Conservation (phyloP, 148 eudicot species). For the Camellia sinensis region DNA sequence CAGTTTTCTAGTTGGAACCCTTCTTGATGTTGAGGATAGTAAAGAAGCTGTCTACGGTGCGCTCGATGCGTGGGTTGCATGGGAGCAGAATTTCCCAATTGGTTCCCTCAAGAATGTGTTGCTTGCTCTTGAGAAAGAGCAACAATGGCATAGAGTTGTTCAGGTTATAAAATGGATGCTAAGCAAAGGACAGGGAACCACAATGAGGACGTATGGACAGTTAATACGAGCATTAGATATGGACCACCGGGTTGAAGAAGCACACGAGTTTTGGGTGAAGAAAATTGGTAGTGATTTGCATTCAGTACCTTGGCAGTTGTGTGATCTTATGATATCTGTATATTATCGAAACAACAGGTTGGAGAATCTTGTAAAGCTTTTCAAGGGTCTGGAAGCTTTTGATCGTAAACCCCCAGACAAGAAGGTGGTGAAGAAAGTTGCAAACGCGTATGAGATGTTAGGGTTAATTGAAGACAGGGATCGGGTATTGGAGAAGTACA, state of each 20-base stretch:
- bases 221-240: conserved; percentile 80
- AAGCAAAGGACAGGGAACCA: conserved; percentile 95
- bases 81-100: conserved; percentile 88
- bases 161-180: conserved; percentile 96
- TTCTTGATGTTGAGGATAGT: conserved; percentile 55
- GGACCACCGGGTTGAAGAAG: conserved; percentile 84
- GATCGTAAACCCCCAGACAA: conserved; percentile 78
- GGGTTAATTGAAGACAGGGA: conserved; percentile 65
- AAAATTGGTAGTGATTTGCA: conserved; percentile 78
- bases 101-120: conserved; percentile 64
- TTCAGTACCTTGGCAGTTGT: conserved; percentile 79
- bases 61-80: conserved; percentile 90
- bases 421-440: conserved; percentile 68
- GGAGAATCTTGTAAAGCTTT: conserved; percentile 71
- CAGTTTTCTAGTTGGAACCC: conserved; percentile 52
- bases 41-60: conserved; percentile 72
- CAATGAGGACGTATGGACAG: conserved; percentile 77
- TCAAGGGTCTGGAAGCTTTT: conserved; percentile 71
- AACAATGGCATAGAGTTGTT: conserved; percentile 84
- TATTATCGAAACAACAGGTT: conserved; percentile 82
- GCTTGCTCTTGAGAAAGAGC: conserved; percentile 66
- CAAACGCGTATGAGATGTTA: conserved; percentile 73
- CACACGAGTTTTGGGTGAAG: conserved; percentile 78
- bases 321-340: conserved; percentile 74
- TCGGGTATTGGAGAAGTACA: conserved; percentile 66